Conservation (phyloP, 768 basidiomycete species). For the Auricularia heimuer region DNA sequence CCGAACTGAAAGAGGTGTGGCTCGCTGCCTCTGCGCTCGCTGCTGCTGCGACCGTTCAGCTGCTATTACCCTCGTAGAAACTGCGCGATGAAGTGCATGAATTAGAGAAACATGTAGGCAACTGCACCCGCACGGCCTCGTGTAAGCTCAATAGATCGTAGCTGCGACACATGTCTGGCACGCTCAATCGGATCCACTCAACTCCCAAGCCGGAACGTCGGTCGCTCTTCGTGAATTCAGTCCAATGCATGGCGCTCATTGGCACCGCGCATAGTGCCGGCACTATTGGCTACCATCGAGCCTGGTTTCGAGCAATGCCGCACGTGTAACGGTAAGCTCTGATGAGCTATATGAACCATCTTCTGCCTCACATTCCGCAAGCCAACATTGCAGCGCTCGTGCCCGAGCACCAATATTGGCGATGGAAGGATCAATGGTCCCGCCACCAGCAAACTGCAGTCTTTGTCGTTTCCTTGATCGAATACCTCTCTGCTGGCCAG, state of each 20-base stretch:
- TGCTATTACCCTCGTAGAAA: constrained; percentile 38
- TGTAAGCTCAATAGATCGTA: constrained; percentile 12
- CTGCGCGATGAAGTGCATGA: constrained; percentile 67
- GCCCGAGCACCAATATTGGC: constrained; percentile 69
- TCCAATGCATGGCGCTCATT: not conserved
- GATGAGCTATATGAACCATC: constrained; percentile 12
- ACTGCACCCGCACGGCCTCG: not conserved
- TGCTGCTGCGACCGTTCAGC: constrained; percentile 3
- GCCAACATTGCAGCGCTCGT: constrained; percentile 30
- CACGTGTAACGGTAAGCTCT: constrained; percentile 28
- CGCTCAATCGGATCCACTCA: constrained; percentile 72
- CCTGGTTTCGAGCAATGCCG: constrained; percentile 48
- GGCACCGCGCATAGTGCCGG: constrained; percentile 36
- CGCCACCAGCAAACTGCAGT: constrained; percentile 47
- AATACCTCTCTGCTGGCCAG: constrained; percentile 50
- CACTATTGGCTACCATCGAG: constrained; percentile 45
- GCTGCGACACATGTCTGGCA: constrained; percentile 58
- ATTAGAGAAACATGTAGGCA: constrained; percentile 47
- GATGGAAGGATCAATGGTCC: constrained; percentile 79
- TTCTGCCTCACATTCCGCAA: not conserved
- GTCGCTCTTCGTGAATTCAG: not conserved
- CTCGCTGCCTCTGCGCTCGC: constrained; percentile 1
- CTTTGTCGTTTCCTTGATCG: constrained; percentile 54
- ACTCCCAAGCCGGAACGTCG: constrained; percentile 50
- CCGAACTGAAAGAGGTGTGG: constrained; percentile 54